Percentiles rank a stretch among this genome's conserved stretches.
Conservation (phyloP, 805 yeast species). For the Metschnikowia gruessii region DNA sequence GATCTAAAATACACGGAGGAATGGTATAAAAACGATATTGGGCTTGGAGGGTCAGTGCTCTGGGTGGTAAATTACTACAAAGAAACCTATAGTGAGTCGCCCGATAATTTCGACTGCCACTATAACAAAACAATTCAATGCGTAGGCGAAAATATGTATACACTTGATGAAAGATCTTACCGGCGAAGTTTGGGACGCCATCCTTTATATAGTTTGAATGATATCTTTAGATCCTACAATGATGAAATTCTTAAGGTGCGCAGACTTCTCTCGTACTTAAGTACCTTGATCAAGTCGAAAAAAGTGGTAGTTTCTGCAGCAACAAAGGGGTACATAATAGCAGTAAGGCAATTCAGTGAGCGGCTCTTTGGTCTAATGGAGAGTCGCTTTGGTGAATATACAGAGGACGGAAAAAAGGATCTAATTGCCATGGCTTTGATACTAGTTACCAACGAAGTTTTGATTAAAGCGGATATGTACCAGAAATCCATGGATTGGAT, state of each 20-base stretch:
- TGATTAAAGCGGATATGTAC: neutral
- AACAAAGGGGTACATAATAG: neutral
- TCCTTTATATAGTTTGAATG: neutral
- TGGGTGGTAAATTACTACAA: neutral
- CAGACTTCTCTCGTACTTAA: neutral
- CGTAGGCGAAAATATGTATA: neutral
- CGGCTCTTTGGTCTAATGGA: neutral
- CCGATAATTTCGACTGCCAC: neutral
- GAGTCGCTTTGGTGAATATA: neutral
- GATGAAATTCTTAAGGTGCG: neutral
- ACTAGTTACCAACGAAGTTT: neutral
- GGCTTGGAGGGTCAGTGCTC: neutral
- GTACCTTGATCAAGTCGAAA: neutral
- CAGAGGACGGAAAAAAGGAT: too few relatives aligned
- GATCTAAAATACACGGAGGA: neutral
- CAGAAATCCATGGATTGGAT: too few relatives aligned
- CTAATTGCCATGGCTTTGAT: neutral
- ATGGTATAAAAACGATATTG: neutral
- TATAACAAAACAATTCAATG: neutral
- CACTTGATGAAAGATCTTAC: neutral
- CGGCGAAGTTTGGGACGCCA: neutral
- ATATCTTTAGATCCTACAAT: neutral
- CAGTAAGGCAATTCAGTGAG: neutral
- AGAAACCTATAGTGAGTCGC: neutral
- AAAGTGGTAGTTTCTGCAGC: neutral